Evolutionary conservation across 1,284 basidiomycete genomes (phyloP).

Genomic region (Vanrija sp.): DNA sequence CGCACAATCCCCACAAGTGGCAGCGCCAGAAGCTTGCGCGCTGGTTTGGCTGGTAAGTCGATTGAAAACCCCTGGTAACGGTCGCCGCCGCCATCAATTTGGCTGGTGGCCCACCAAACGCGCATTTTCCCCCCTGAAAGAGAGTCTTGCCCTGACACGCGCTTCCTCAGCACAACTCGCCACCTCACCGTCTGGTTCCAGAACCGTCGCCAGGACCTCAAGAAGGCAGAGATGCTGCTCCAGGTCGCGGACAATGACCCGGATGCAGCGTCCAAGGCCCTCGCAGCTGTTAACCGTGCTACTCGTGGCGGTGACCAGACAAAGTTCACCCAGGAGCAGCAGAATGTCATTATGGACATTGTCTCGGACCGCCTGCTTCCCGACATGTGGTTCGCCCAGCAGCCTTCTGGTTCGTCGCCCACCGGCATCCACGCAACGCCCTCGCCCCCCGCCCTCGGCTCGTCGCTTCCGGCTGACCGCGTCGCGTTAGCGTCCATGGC

Average conservation of each 20-base stretch:
- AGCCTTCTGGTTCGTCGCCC: slow-evolving; percentile 17
- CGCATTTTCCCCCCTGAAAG: not conserved
- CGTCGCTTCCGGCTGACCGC: not conserved
- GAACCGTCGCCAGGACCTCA: slow-evolving; percentile 23
- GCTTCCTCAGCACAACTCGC: slow-evolving; percentile 15
- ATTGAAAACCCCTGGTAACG: not conserved
- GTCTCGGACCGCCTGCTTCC: slow-evolving; percentile 18
- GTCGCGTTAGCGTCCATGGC: not conserved
- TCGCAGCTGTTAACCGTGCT: slow-evolving; percentile 18
- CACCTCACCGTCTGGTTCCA: slow-evolving; percentile 25
- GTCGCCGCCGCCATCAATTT: not conserved
- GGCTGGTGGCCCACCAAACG: not conserved
- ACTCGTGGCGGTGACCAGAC: slow-evolving; percentile 16
- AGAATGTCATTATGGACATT: slow-evolving; percentile 20
- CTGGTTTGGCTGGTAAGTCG: slow-evolving; percentile 25
- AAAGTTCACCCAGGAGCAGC: slow-evolving; percentile 16
- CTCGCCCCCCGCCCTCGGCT: not conserved
- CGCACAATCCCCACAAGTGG: slow-evolving; percentile 25
- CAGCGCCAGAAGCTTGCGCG: slow-evolving; percentile 24
- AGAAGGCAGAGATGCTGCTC: slow-evolving; percentile 18
- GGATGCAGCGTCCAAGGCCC: slow-evolving; percentile 17
- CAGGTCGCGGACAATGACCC: slow-evolving; percentile 21
- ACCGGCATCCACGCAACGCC: slow-evolving; percentile 6
- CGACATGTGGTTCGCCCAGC: slow-evolving; percentile 19
- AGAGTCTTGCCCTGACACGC: not conserved